Evolutionary conservation across 1,284 basidiomycete species (phyloP), one percentile per base, ranked within the genome.

Genomic region (Hortiboletus rubellus): DNA sequence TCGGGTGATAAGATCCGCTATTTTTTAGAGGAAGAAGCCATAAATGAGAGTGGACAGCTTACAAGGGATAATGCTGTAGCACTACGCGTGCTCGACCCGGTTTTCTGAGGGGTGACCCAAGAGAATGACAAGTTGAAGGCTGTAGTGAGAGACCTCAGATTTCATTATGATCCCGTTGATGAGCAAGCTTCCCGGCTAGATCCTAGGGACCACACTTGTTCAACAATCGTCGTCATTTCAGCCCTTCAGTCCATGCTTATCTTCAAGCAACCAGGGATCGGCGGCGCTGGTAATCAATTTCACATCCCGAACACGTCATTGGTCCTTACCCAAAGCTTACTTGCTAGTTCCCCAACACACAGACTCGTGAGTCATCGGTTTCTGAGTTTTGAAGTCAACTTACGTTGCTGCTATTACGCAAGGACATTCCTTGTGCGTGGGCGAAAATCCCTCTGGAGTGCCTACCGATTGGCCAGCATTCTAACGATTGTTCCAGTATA

Each of bases 211-310:
- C 14, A 34, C 6, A 1, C 7, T 34, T 7, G 17, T 27, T 38
- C 24, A 45, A 54, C 24, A 1, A 36, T 42, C 18, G 7, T 22
- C 30, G 22, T 43, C 33, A 18, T 31, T 9, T n/a, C 34, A 86
- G 94, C 94, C 6, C 76, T 98, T 52, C 96, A 99, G 72, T 92
- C 89, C 17, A 98, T 98, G 96, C 81, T 98, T 24, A 96, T 96
- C 55, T 92, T 87, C 66, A 96, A 96, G 72, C 92, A 95, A 69
- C 86, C 90, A 3, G 79, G 86, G 54, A 94, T 96, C 33, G 95
- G 95, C 3, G 94, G 92, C 2, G 86, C 91, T 80, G 92, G 92
- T 92, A 59, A 63, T 72, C 65, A 17, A 42, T 31, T 37, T 50
- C 49, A 14, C 38, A 45, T 60, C 33, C 42, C n/a, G 18, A 37